Base-by-base conservation (phyloP, 2,329 filamentous ascomycete species). In the Pseudocercospora crystallina region DNA sequence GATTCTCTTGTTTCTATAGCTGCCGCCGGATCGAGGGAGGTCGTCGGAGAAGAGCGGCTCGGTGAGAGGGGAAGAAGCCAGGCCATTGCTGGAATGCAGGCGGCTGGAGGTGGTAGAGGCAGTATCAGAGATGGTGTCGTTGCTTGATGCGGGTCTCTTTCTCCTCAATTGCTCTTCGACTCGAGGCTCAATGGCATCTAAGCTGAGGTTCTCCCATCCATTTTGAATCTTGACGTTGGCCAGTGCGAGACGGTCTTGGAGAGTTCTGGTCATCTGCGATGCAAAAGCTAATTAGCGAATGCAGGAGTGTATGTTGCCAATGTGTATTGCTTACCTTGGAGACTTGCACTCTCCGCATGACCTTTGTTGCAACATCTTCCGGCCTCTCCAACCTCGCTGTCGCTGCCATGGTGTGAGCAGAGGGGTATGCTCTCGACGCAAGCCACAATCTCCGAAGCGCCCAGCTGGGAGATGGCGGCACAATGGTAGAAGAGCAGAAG, bases 161-260 rank as follows among this genome's bases (percentile, higher is more conserved):
- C 85, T 81, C 73, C 86, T 83, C 68, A 91, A 79, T 72, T 92
- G 83, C 67, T 90, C 82, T 67, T 92, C 86, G 57, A 92, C 76
- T 69, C 86, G 87, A 44, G 90, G 89, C 73, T 95, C 90, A 73
- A 96, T 89, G 55, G 80, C 85, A 69, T 90, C 89, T 65, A 95
- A 82, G 57, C 87, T 89, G 69, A 95, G 81, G 71, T 94, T 89
- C 73, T 96, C 87, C 85, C 90, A 95, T 69, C 91, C 91, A 75
- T 95, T 87, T 73, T 95, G 90, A 61, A 94, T 90, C 76, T 97
- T 97, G 81, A 96, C 94, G 72, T 95, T 94, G 69, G 94, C 94
- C 58, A 97, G 83, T 52, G 94, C 92, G 53, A 99, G 84, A 58
- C 92, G 89, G 76, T 95, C 90, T 75, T 97, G 90, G 48, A 99